These are phyloP conservation scores for Fraxinus xanthoxyloides DNA, from an alignment of 305 asterid genomes.

Conservation along the genomic window DNA sequence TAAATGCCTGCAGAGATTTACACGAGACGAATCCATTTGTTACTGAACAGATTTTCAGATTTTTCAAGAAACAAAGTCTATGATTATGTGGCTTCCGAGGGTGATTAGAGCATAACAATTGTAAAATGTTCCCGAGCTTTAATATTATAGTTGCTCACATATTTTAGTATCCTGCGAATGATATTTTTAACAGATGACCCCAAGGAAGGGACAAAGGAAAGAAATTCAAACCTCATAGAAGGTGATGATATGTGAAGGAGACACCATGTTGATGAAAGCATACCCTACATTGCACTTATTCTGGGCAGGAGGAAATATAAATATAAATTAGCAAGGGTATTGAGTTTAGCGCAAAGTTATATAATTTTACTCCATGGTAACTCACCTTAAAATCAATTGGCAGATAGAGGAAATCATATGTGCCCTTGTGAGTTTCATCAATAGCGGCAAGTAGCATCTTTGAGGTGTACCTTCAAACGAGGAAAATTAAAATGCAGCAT, in stretches of 20 bases:
- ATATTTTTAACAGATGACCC: neutral
- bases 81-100: neutral
- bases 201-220: neutral
- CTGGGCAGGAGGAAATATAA: constrained; percentile 14
- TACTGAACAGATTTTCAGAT: neutral
- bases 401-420: constrained; percentile 88
- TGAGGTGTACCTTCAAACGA: constrained; percentile 75
- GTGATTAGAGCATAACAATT: constrained; percentile 9
- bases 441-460: constrained; percentile 92
- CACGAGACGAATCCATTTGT: neutral
- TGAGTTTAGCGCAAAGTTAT: constrained; percentile 2
- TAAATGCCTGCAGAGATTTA: constrained; percentile 51
- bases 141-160: neutral
- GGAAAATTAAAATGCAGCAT: constrained; percentile 6
- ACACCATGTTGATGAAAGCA: constrained; percentile 94
- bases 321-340: constrained; percentile 6
- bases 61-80: neutral
- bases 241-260: constrained; percentile 74
- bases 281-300: constrained; percentile 2
- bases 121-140: neutral
- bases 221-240: constrained; percentile 64
- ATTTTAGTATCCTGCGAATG: neutral
- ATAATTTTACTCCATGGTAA: neutral
- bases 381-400: constrained; percentile 97
- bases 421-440: constrained; percentile 84